Percentiles rank a stretch among this genome's conserved stretches.
Conservation (phyloP, 2,329 filamentous ascomycete species). For the Chaetomium sp. region DNA sequence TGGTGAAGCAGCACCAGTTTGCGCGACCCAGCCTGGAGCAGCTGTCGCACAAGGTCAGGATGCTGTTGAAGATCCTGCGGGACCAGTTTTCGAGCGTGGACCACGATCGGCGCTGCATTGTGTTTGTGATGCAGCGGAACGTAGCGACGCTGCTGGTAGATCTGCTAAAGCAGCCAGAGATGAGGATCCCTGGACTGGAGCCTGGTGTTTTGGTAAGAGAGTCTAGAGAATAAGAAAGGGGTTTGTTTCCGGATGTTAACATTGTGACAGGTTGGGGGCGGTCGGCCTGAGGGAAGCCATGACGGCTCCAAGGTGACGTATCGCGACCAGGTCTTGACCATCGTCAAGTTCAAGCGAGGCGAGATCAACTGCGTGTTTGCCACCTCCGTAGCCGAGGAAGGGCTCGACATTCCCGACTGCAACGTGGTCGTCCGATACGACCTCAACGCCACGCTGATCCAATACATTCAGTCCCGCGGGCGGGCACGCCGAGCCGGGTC, state of each 20-base stretch:
- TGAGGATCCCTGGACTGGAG: constrained; percentile 53
- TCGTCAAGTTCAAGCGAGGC: constrained; percentile 58
- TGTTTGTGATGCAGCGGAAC: constrained; percentile 76
- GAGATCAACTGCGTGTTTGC: constrained; percentile 58
- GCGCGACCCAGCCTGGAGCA: constrained; percentile 28
- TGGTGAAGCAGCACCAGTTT: constrained; percentile 50
- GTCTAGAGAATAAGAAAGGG: neutral
- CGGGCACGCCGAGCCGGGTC: constrained; percentile 74
- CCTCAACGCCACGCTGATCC: constrained; percentile 81
- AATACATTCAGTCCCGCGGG: constrained; percentile 89
- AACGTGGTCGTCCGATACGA: constrained; percentile 72
- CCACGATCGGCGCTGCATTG: constrained; percentile 60
- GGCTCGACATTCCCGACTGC: constrained; percentile 61
- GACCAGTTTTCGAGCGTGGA: constrained; percentile 56
- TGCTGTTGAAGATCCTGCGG: constrained; percentile 54
- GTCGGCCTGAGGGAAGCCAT: constrained; percentile 45
- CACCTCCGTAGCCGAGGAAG: constrained; percentile 62
- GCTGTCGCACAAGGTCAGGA: constrained; percentile 67
- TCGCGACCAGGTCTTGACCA: constrained; percentile 64
- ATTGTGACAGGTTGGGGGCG: constrained; percentile 31
- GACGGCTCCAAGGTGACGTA: constrained; percentile 60
- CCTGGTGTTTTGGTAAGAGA: constrained; percentile 55
- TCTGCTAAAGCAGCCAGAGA: constrained; percentile 51
- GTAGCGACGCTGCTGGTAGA: constrained; percentile 69
- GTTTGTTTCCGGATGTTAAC: neutral